Evolutionary conservation across 2,329 filamentous ascomycete species (phyloP), one percentile per base, ranked within the genome.

Genomic region (Alternaria brassicicola): DNA sequence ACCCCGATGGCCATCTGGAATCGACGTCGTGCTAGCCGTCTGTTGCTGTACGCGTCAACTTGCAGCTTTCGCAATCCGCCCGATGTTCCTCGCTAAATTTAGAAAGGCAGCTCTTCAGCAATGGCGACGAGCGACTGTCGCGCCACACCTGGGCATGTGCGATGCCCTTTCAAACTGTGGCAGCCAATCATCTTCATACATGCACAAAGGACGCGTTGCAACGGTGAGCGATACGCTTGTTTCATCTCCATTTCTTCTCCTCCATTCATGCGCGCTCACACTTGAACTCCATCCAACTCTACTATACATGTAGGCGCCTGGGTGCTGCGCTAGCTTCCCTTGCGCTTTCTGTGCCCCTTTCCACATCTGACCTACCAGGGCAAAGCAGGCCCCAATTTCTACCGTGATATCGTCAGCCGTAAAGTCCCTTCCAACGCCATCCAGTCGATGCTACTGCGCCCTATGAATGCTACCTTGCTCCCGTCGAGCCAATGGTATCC

Each of bases 301-400:
- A 73, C 66, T 69, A 59, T 74, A 74, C 71, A 72, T 45, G 58
- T 64, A 62, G 59, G 57, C 59, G 62, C 57, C 55, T 65, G 64
- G 67, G 68, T 72, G 72, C 71, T 74, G 72, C 72, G 67, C 72
- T 74, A 75, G 72, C 70, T 70, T 67, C 69, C 68, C 64, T 66
- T 49, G 55, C 59, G 36, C 43, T 53, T 39, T 48, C 59, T 60
- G 54, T 30, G 43, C 46, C 62, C 63, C 57, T 61, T 62, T 59
- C 60, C 55, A 58, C 54, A 36, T 55, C 31, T 61, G 57, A 53
- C 51, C 62, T 59, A 57, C 66, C 57, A 65, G 57, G 57, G 56
- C 17, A 28, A 28, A 41, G 19, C 13, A 38, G 26, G 19, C 36
- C 28, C 38, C 57, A 28, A 52, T 26, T 48, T 57, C 56, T 59